These are phyloP conservation scores for Euptelea pleiosperma DNA, from an alignment of 164 flowering plant species.

Conservation along the genomic window DNA sequence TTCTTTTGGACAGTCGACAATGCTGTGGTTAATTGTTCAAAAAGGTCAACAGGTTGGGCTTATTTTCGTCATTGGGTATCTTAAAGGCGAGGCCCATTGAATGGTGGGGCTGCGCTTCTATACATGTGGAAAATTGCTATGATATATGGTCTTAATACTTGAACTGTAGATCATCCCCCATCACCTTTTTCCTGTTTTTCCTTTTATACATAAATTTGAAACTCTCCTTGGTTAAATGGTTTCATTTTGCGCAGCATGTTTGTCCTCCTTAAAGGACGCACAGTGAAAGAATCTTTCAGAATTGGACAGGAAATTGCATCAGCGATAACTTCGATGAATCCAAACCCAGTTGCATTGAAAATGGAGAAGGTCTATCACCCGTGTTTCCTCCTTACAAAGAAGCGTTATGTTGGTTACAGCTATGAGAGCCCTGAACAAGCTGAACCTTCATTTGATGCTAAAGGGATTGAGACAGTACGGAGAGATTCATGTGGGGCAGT, in stretches of 20 bases:
- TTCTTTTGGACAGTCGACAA: too few relatives aligned
- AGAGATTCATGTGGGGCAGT: slow-evolving; percentile 94
- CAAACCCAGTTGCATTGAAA: slow-evolving; percentile 77
- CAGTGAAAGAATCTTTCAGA: slow-evolving; percentile 54
- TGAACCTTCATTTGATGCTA: slow-evolving; percentile 82
- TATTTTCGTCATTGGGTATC: too few relatives aligned
- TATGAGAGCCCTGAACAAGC: slow-evolving; percentile 78
- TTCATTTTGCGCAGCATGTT: slow-evolving; percentile 67
- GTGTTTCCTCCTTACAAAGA: slow-evolving; percentile 89
- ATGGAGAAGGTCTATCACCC: slow-evolving; percentile 92
- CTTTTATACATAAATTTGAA: neutral
- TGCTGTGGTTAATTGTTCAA: too few relatives aligned
- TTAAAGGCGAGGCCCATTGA: too few relatives aligned
- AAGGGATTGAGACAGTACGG: slow-evolving; percentile 97
- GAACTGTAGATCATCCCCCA: neutral
- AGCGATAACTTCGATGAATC: slow-evolving; percentile 76
- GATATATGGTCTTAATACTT: neutral
- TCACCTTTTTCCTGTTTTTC: neutral
- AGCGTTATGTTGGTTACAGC: slow-evolving; percentile 97
- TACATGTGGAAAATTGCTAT: too few relatives aligned
- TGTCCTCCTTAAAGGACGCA: slow-evolving; percentile 89
- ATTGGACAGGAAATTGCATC: slow-evolving; percentile 87
- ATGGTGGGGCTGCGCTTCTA: too few relatives aligned
- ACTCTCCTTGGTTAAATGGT: neutral
- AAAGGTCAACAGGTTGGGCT: too few relatives aligned